Conservation (phyloP, 495 filamentous ascomycete genomes). For the Tuber aestivum region DNA sequence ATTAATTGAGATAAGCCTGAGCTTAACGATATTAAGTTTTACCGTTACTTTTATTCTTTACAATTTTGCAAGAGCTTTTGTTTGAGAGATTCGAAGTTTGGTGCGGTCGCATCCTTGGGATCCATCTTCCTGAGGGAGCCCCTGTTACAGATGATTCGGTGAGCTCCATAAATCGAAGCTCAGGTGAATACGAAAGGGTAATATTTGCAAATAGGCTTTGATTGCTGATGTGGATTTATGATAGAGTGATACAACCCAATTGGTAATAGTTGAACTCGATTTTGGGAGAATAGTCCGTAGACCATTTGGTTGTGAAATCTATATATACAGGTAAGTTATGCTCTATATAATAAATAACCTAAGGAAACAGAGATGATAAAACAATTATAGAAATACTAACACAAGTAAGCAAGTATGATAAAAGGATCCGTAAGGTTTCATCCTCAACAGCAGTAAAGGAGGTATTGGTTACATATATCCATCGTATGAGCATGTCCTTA, state of each 20-base stretch:
- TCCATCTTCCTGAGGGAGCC: too few relatives aligned
- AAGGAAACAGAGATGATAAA: background rate
- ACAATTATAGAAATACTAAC: background rate
- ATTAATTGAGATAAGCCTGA: too few relatives aligned
- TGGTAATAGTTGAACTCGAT: background rate
- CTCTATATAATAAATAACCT: background rate
- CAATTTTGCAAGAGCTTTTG: too few relatives aligned
- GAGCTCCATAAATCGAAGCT: conserved; percentile 13
- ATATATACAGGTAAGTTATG: background rate
- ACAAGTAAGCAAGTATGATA: background rate
- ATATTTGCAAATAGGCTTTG: background rate
- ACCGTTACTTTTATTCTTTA: too few relatives aligned
- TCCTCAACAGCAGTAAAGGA: background rate
- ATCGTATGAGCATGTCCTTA: background rate
- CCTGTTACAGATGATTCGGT: too few relatives aligned
- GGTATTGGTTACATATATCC: background rate
- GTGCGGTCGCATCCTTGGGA: too few relatives aligned
- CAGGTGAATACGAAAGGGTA: background rate
- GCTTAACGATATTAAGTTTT: too few relatives aligned
- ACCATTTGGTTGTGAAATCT: background rate
- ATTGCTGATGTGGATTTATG: background rate
- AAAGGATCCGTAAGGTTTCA: background rate
- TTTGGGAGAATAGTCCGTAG: background rate
- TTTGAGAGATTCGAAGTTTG: too few relatives aligned
- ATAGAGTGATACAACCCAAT: background rate